Conservation (phyloP, 1,139 yeast genomes). For the Blastobotrys illinoisensis region DNA sequence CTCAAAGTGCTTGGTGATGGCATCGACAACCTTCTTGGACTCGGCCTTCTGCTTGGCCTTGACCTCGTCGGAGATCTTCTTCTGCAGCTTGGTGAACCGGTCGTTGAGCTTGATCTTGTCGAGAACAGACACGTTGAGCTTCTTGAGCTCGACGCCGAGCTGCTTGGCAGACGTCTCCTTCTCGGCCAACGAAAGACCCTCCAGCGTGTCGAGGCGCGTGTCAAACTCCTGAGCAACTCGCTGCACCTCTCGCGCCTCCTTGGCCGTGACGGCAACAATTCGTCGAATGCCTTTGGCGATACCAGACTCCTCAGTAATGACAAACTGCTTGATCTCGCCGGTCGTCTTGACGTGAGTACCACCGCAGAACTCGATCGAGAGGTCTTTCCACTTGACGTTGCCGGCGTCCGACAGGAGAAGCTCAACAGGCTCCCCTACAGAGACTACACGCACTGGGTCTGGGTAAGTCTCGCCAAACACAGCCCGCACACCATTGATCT, state of each 20-base stretch:
- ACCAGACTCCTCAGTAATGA: conserved; percentile 90
- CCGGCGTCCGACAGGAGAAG: conserved; percentile 67
- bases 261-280: conserved; percentile 93
- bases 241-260: conserved; percentile 86
- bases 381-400: conserved; percentile 65
- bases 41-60: conserved; percentile 87
- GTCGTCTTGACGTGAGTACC: conserved; percentile 96
- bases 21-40: conserved; percentile 70
- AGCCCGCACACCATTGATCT: conserved; percentile 85
- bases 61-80: conserved; percentile 78
- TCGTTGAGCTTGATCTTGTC: conserved; percentile 71
- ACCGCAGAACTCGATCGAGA: conserved; percentile 95
- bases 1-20: conserved; percentile 66
- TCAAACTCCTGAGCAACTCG: conserved; percentile 70
- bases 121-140: conserved; percentile 74
- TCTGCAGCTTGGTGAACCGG: conserved; percentile 73
- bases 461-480: conserved; percentile 99
- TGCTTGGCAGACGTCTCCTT: conserved; percentile 81
- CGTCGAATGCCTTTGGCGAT: conserved; percentile 98
- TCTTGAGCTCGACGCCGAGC: conserved; percentile 76
- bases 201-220: conserved; percentile 52
- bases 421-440: conserved; percentile 87
- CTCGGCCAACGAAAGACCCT: conserved; percentile 47
- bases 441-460: conserved; percentile 96
- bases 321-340: conserved; percentile 86